A percentile compares a stretch with the other conserved stretches of the same genome.
These are phyloP conservation scores for Gigaspora rosea DNA, from an alignment of 192 early-diverging fungal genomes.

Conservation along the genomic window DNA sequence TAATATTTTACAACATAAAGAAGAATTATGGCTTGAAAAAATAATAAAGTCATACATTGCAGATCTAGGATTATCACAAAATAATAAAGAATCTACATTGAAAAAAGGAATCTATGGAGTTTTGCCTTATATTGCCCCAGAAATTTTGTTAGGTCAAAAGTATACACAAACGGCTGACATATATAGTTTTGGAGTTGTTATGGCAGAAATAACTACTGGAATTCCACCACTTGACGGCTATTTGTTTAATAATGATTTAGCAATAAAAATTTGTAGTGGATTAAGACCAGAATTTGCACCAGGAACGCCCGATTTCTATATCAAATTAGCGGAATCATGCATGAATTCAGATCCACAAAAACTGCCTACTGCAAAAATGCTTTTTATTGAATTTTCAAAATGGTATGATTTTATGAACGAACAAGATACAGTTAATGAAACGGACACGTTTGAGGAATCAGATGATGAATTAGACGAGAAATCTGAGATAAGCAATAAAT, in stretches of 20 bases:
- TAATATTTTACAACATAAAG: not conserved
- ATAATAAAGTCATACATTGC: not conserved
- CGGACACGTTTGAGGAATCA: too few species aligned
- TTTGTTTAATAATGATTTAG: not conserved
- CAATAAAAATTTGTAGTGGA: not conserved
- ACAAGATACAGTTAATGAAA: too few species aligned
- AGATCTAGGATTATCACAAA: not conserved
- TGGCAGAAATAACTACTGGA: not conserved
- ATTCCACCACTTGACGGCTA: not conserved
- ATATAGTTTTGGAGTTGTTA: constrained; percentile 1
- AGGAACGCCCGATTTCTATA: not conserved
- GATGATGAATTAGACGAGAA: too few species aligned
- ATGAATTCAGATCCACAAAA: not conserved
- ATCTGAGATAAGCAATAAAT: too few species aligned
- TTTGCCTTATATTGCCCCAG: not conserved
- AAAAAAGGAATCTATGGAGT: not conserved
- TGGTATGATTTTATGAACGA: too few species aligned
- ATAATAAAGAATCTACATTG: not conserved
- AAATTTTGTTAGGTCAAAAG: not conserved
- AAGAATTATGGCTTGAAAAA: too few species aligned
- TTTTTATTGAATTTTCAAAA: too few species aligned
- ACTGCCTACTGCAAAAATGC: not conserved
- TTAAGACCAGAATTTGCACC: not conserved
- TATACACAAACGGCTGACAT: not conserved
- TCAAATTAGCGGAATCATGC: not conserved